Base-by-base conservation (phyloP, 2,329 filamentous ascomycete genomes). In the Lecanosticta acicola region DNA sequence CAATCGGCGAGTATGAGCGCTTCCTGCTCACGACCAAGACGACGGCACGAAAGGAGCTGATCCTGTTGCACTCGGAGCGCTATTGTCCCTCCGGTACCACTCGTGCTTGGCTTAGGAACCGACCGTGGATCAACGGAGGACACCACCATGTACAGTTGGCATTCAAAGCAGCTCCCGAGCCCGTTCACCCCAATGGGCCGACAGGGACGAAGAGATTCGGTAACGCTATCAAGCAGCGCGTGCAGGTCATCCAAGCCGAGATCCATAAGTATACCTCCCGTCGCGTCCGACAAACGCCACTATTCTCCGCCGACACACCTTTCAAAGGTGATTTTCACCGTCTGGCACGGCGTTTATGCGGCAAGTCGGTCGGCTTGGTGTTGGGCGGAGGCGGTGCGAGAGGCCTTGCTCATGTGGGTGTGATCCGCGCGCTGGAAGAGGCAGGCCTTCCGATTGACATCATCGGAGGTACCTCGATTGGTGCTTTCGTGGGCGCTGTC, bases 61-160 rank as follows among this genome's bases (percentile, higher is more conserved):
- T 98, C 1, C 71, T 98, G 18, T 71, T 98, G 2, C 94, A 98
- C 64, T 74, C 85, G 0, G 93, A 98, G 59, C 79, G 90, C 40
- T 97, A 90, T 66, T 94, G 87, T 35, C 76, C 79, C 0, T 83
- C 89, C 3, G 93, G 93, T 0, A 66, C 95, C 29, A 96, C 93
- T 0, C 76, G 93, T 41, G 81, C 85, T 24, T 98, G 93, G 93
- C 71, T 98, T 11, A 62, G 68, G 51, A 96, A 95, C 60, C 84
- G 93, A 1, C 83, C 94, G 51, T 98, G 93, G 93, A 93, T 98
- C 67, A 98, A 97, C 56, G 93, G 93, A 13, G 91, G 91, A 3
- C 94, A 98, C 64, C 93, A 94, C 62, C 93, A 98, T 58, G 86
- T 98, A 10, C 93, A 98, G 60, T 97, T 98, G 93, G 78, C 85